Evolutionary conservation across 2,329 filamentous ascomycete species (phyloP), one percentile per base, ranked within the genome.

Genomic region (Colletotrichum sp.): DNA sequence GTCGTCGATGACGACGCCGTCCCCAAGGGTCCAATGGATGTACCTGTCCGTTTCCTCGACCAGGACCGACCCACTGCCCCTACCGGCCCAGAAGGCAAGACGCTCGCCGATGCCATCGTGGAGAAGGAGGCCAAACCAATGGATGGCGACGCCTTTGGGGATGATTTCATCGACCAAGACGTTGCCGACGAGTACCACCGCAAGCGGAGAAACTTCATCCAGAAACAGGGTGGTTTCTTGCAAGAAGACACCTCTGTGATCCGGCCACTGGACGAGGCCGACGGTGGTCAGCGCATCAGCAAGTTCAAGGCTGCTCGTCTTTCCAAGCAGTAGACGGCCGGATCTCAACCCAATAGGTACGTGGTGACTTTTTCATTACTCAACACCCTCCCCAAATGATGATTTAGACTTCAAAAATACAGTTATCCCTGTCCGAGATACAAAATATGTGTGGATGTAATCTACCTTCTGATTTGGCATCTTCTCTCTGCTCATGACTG

Each of bases 131-230:
- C 85, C 11, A 78, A 79, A 30, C 78, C 82, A 9, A 81, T 77
- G 57, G 84, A 85, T 5, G 29, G 36, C 4, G 71, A 68, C 27
- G 44, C 71, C 11, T 72, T 71, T 11, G 87, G 89, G 52, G 94
- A 98, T 7, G 89, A 92, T 25, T 87, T 96, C 34, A 88, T 96
- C 67, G 90, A 94, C 69, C 92, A 95, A 77, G 94, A 98, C 83
- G 92, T 98, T 16, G 93, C 95, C 9, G 91, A 92, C 49, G 95
- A 98, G 82, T 98, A 98, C 84, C 94, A 98, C 83, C 92, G 92
- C 61, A 89, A 95, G 83, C 93, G 96, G 25, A 98, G 96, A 82
- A 92, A 91, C 80, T 93, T 98, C 85, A 96, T 98, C 70, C 92
- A 95, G 79, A 91, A 93, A 79, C 92, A 97, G 80, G 96, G 96